A percentile compares a stretch with the other conserved stretches of the same genome.
Conservation (phyloP, 2,329 filamentous ascomycete species). For the Colletotrichum sublineola region DNA sequence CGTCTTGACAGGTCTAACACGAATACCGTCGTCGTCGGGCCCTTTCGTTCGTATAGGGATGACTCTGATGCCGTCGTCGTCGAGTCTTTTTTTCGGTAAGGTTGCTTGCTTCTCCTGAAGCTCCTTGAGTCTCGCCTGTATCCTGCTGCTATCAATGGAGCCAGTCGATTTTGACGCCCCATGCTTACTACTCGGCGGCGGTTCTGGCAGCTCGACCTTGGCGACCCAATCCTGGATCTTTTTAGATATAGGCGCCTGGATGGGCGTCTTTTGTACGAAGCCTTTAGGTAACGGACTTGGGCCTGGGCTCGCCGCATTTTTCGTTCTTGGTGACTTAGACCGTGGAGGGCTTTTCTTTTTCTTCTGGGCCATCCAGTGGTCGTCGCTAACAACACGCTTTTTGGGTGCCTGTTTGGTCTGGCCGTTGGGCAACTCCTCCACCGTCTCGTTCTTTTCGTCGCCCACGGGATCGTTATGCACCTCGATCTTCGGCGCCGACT, state of each 20-base stretch:
- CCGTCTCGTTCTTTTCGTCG: constrained; percentile 45
- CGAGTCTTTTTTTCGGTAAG: constrained; percentile 44
- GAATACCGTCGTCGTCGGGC: constrained; percentile 51
- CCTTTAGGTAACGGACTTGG: constrained; percentile 67
- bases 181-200: constrained; percentile 54
- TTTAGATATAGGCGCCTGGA: constrained; percentile 68
- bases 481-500: constrained; percentile 51
- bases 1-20: constrained; percentile 47
- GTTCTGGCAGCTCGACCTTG: constrained; percentile 64
- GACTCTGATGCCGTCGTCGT: constrained; percentile 60
- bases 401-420: constrained; percentile 75
- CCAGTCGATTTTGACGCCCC: constrained; percentile 53
- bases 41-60: constrained; percentile 54
- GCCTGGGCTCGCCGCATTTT: constrained; percentile 48
- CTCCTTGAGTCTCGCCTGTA: constrained; percentile 44
- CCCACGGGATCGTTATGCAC: constrained; percentile 49
- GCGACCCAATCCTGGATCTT: constrained; percentile 75
- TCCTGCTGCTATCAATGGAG: constrained; percentile 47
- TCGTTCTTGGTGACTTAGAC: constrained; percentile 51
- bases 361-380: constrained; percentile 82
- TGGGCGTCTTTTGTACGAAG: constrained; percentile 66
- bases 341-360: constrained; percentile 64
- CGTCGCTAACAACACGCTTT: constrained; percentile 93
- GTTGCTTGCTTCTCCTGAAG: constrained; percentile 33
- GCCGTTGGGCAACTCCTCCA: constrained; percentile 45